A percentile compares a stretch with the other conserved stretches of the same genome.
These are phyloP conservation scores for Globisporangium okanoganense DNA, from an alignment of 352 stramenopile species.

Conservation along the genomic window DNA sequence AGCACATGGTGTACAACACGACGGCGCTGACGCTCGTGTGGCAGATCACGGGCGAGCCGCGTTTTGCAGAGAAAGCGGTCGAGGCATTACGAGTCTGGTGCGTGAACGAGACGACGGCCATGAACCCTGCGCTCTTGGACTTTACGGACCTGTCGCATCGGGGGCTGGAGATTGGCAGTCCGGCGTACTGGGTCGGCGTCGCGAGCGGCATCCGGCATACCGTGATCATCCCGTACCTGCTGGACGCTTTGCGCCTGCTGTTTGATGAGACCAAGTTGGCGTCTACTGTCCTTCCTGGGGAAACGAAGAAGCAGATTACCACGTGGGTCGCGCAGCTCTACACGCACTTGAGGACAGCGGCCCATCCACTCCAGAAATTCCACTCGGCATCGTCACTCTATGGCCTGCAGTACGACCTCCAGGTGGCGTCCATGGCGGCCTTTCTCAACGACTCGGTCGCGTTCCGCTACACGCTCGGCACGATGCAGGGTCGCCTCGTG, in stretches of 20 bases:
- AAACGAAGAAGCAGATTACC: conserved; percentile 13
- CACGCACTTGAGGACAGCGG: conserved; percentile 16
- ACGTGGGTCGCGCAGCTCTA: conserved; percentile 28
- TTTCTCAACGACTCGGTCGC: conserved; percentile 39
- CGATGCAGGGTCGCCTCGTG: conserved; percentile 38
- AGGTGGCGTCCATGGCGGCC: conserved; percentile 34
- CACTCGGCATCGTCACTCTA: conserved; percentile 28
- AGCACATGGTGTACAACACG: conserved; percentile 48
- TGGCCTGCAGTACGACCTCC: conserved; percentile 42
- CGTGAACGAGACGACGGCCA: conserved; percentile 23
- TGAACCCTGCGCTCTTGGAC: conserved; percentile 25
- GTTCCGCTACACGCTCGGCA: conserved; percentile 37
- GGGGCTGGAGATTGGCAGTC: conserved; percentile 19
- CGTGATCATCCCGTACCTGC: conserved; percentile 26
- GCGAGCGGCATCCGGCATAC: conserved; percentile 30
- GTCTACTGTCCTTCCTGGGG: not conserved
- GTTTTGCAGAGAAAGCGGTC: conserved; percentile 28
- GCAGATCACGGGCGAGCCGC: conserved; percentile 25
- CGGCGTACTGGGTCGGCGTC: conserved; percentile 13
- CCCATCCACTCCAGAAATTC: conserved; percentile 23
- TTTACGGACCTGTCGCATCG: conserved; percentile 33
- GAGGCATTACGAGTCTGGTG: conserved; percentile 32
- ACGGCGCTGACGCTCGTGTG: conserved; percentile 38
- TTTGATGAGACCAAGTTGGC: not conserved
- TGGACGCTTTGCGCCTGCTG: conserved; percentile 38